Evolutionary conservation across 2,329 filamentous ascomycete species (phyloP), one percentile per base, ranked within the genome.

Genomic region (Torrubiella hemipterigena): DNA sequence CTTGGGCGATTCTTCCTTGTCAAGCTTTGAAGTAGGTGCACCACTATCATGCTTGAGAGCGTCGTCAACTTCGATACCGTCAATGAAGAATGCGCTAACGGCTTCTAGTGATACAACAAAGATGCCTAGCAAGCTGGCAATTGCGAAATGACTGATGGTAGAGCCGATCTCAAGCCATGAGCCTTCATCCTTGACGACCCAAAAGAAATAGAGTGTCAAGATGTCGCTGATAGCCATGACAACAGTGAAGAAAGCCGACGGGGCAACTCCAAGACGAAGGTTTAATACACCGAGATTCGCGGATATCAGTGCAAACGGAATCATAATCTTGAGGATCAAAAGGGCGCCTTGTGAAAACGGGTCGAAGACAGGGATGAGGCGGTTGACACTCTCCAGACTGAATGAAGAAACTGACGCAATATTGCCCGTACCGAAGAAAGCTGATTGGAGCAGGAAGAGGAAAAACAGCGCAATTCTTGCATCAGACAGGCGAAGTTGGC

Each of bases 131-230:
- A 84, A 54, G 54, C 85, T 95, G 13, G 86, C 89, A 58, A 98
- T 96, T 38, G 77, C 76, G 55, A 96, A 98, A 53, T 96, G 87
- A 48, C 76, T 93, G 42, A 98, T 98, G 4, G 85, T 95, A 17
- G 85, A 93, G 19, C 91, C 91, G 50, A 98, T 98, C 51, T 98
- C 91, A 37, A 98, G 60, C 91, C 91, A 98, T 15, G 81, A 91
- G 0, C 91, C 91, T 52, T 98, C 91, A 45, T 98, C 91, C 47
- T 81, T 82, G 27, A 98, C 91, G 46, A 94, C 84, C 76, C 84
- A 98, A 59, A 98, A 98, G 63, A 98, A 98, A 47, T 91, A 84
- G 31, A 98, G 66, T 4, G 91, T 96, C 51, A 96, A 67, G 30
- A 94, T 74, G 51, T 98, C 91, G 38, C 81, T 87, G 31, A 93